Evolutionary conservation across 768 basidiomycete genomes (phyloP).

Genomic region (Rhodotorula paludigena): DNA sequence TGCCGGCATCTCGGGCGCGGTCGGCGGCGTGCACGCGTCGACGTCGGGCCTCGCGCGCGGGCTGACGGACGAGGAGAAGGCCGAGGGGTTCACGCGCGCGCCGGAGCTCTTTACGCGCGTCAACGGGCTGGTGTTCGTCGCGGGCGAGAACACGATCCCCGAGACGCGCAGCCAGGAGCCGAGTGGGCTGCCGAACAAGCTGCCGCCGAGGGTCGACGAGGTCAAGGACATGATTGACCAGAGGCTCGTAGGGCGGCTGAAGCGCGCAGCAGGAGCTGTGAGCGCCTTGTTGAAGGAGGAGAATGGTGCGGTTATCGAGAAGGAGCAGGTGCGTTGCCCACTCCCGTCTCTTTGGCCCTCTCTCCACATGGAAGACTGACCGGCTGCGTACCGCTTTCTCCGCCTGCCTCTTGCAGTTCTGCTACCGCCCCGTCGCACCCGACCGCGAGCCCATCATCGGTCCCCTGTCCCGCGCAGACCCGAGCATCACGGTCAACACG

Average conservation of each 20-base stretch:
- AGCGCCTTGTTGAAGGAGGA: slow-evolving; percentile 25
- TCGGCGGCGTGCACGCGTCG: slow-evolving; percentile 25
- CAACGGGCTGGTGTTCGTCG: slow-evolving; percentile 26
- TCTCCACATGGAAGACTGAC: no score
- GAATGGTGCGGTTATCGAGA: slow-evolving; percentile 28
- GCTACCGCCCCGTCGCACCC: slow-evolving; percentile 48
- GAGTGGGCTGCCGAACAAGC: slow-evolving; percentile 12
- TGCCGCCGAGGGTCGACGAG: slow-evolving; percentile 13
- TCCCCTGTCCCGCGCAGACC: slow-evolving; percentile 35
- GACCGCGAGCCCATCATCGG: slow-evolving; percentile 47
- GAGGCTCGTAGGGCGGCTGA: slow-evolving; percentile 14
- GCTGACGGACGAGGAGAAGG: slow-evolving; percentile 17
- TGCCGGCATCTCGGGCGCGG: slow-evolving; percentile 23
- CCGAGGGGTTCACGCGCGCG: slow-evolving; percentile 17
- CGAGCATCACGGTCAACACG: slow-evolving; percentile 45
- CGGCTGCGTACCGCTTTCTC: background rate
- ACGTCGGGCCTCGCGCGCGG: slow-evolving; percentile 19
- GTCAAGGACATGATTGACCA: slow-evolving; percentile 28
- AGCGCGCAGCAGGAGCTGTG: slow-evolving; percentile 13
- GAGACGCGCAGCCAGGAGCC: background rate
- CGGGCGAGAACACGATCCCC: slow-evolving; percentile 37
- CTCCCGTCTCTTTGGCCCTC: background rate
- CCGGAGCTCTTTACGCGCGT: slow-evolving; percentile 30
- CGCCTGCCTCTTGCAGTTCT: slow-evolving; percentile 42
- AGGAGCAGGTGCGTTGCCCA: slow-evolving; percentile 12